Conservation (phyloP, 1,284 basidiomycete genomes). For the Hemileia vastatrix region DNA sequence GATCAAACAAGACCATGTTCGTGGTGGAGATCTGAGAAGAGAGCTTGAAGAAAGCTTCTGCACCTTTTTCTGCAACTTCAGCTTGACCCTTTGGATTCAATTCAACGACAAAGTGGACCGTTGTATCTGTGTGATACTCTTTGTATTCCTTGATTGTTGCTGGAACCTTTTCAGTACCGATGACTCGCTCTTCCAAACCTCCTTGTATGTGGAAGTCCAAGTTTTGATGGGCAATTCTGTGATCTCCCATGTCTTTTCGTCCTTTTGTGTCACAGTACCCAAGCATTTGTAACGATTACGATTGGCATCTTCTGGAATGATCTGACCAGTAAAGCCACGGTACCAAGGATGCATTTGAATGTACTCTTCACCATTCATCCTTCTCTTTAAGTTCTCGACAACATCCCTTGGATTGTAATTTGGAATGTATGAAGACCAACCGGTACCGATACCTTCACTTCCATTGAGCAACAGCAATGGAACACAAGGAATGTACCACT, state of each 20-base stretch:
- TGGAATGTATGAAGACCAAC: conserved; percentile 85
- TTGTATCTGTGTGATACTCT: conserved; percentile 85
- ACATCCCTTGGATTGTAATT: conserved; percentile 88
- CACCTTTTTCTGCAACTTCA: conserved; percentile 72
- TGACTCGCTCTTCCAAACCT: conserved; percentile 64
- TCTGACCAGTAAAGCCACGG: conserved; percentile 62
- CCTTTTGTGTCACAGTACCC: conserved; percentile 65
- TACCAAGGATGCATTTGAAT: conserved; percentile 91
- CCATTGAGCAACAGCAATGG: conserved; percentile 88
- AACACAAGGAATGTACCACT: conserved; percentile 83
- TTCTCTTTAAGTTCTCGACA: conserved; percentile 70
- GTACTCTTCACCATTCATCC: conserved; percentile 78
- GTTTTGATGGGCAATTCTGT: conserved; percentile 87
- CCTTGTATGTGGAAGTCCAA: conserved; percentile 90
- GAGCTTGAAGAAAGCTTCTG: conserved; percentile 85
- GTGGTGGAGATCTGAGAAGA: conserved; percentile 68
- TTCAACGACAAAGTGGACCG: conserved; percentile 78
- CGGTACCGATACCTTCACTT: conserved; percentile 93
- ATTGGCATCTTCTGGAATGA: conserved; percentile 31
- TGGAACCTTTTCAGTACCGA: conserved; percentile 55
- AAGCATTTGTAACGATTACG: conserved; percentile 58
- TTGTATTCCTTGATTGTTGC: conserved; percentile 66
- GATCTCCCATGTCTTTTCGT: conserved; percentile 82
- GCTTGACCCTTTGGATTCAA: conserved; percentile 66
- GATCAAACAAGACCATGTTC: conserved; percentile 99